Evolutionary conservation across 2,329 filamentous ascomycete genomes (phyloP), one percentile per base, ranked within the genome.

Genomic region (Zasmidium angulare): DNA sequence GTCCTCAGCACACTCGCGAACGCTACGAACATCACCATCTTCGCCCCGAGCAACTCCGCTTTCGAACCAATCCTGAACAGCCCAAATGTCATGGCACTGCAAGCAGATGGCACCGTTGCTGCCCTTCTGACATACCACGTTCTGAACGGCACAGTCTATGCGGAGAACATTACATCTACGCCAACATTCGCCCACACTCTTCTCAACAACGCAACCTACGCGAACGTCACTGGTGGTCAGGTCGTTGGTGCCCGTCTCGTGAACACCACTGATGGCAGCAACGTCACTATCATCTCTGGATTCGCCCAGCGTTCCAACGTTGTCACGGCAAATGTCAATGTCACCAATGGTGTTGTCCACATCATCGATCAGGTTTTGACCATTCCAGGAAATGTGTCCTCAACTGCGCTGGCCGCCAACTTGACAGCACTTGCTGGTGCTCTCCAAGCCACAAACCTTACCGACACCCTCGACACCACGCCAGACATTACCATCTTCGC

Each of bases 401-500:
- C 49, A 10, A 64, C 66, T 21, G 60, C 64, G 3, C 46, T 61
- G 14, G 63, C 65, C 50, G 65, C 68, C 53, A 60, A 63, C 59
- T 71, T 80, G 12, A 75, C 75, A 24, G 71, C 74, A n/a, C 66
- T 79, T 36, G 71, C 71, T 56, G 77, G 77, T 40, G 78, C 77
- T n/a, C 63, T 77, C 48, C 73, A 71, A 20, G 65, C 69, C 2
- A 74, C 77, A 22, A 67, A 75, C 61, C 68, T 79, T n/a, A 63
- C 76, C 20, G 65, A 74, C 2, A 72, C 76, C 19, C 69, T 86
- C 31, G 72, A 79, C 60, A 64, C 61, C 12, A 68, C 74, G 9
- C 66, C 68, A 24, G 78, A 86, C 67, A 64, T 89, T 43, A 89
- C 87, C 56, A 78, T 89, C 62, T 89, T 90, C 63, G 85, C 82